Base-by-base conservation (phyloP, 768 basidiomycete genomes). In the Mrakia blollopis region DNA sequence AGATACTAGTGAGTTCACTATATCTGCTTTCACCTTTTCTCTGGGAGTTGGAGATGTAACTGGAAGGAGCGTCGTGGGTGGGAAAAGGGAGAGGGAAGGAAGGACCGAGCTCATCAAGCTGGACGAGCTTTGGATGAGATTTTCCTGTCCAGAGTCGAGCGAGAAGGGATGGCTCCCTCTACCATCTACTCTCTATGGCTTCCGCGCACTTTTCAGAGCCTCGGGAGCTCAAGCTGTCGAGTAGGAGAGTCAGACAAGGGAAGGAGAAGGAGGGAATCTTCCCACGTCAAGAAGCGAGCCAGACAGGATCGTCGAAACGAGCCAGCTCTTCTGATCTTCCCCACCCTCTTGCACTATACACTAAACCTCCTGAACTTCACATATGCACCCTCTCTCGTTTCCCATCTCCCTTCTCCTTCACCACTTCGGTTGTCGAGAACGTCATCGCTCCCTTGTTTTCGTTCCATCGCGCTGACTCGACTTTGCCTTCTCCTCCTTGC, bases 1-100 rank as follows among this genome's bases (percentile, higher is more conserved):
- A 37, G 52, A 28, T 75, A 75, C 74, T 75, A 75, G 74, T 75
- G 65, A 68, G 74, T 75, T 37, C 25, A 4, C 0, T 0, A 23
- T 23, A 25, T 11, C 72, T 73, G 39, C 28, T 54, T 39, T 30
- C 21, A 37, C n/a, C n/a, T n/a, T n/a, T n/a, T n/a, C n/a, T n/a
- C n/a, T 65, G 63, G 35, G 67, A 1, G 2, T 44, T 44, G 44
- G 14, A 44, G 44, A 13, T n/a, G 44, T 44, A 14, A 44, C 5
- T 23, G n/a, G 44, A 30, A 23, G 10, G 73, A 11, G 41, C 44
- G 32, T 52, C 13, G n/a, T 37, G 14, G 37, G 16, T 1, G 13
- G 32, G 62, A 63, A 39, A 14, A 21, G 11, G 35, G 16, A 16
- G 63, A 39, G 63, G 35, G 63, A 67, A 39, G 65, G 65, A 39